These are phyloP conservation scores for Colletotrichum sp. DNA, from an alignment of 2,329 filamentous ascomycete species.

Conservation along the genomic window DNA sequence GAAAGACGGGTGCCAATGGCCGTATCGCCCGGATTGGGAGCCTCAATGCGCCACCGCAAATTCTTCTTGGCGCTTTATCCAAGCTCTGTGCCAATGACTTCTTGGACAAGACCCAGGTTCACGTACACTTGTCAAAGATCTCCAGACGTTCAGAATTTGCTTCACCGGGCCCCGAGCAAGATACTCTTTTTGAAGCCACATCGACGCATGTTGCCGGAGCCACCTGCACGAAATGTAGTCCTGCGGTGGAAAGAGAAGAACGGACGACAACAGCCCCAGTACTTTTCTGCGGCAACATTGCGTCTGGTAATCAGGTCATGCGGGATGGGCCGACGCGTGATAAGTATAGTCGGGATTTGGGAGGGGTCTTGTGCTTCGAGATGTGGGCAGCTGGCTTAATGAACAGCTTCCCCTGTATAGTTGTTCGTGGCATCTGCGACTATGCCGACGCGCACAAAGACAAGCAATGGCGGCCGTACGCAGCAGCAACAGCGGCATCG, in stretches of 20 bases:
- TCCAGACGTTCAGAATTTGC: background rate
- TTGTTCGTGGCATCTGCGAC: slow-evolving; percentile 40
- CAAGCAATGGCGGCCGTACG: slow-evolving; percentile 39
- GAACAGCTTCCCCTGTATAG: slow-evolving; percentile 31
- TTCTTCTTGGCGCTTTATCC: slow-evolving; percentile 14
- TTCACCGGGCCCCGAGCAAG: background rate
- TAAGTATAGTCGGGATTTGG: background rate
- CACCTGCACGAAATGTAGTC: background rate
- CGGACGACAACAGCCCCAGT: background rate
- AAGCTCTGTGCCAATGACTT: background rate
- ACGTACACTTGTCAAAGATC: background rate
- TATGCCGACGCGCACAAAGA: slow-evolving; percentile 43
- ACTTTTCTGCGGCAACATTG: slow-evolving; percentile 21
- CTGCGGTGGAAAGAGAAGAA: background rate
- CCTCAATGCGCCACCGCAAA: slow-evolving; percentile 23
- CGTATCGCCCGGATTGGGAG: slow-evolving; percentile 9
- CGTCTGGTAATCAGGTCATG: slow-evolving; percentile 21
- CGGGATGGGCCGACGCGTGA: background rate
- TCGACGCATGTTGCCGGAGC: background rate
- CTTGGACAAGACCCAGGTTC: background rate
- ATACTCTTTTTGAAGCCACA: background rate
- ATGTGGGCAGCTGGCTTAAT: slow-evolving; percentile 31
- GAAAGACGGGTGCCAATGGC: slow-evolving; percentile 21
- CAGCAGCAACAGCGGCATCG: slow-evolving; percentile 33
- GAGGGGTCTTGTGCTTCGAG: slow-evolving; percentile 26